phyloP scores from a whole-genome alignment of 805 yeast species.

The Starmerella asiatica region DNA sequence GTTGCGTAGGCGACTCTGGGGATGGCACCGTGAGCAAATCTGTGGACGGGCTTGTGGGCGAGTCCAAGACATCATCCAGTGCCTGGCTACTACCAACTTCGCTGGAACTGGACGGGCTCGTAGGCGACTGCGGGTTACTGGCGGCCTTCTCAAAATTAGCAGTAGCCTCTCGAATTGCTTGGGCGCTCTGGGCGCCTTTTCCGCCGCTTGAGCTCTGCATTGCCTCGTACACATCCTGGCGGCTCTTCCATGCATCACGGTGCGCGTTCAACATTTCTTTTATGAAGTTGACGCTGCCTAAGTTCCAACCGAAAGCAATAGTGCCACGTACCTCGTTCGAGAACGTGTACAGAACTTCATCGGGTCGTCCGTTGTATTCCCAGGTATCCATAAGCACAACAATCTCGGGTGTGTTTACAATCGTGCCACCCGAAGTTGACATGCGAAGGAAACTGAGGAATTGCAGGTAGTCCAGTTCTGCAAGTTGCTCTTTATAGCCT shows the following conservation, averaged over 20 bases:
- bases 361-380: constrained; percentile 33
- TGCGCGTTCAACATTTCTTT: constrained; percentile 88
- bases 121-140: neutral
- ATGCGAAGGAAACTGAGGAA: constrained; percentile 41
- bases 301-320: constrained; percentile 85
- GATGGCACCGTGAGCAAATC: neutral
- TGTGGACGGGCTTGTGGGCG: neutral
- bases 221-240: constrained; percentile 9
- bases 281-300: constrained; percentile 80
- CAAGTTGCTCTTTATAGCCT: constrained; percentile 36
- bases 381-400: constrained; percentile 61
- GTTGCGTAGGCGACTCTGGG: too few relatives aligned
- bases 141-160: constrained; percentile 6
- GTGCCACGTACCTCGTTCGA: constrained; percentile 72
- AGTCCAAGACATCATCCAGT: neutral
- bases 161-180: constrained; percentile 10
- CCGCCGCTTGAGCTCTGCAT: too few relatives aligned
- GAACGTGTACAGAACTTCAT: constrained; percentile 53
- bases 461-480: constrained; percentile 36
- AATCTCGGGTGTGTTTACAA: constrained; percentile 67
- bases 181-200: neutral
- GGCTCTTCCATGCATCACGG: constrained; percentile 19
- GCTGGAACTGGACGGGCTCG: neutral
- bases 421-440: constrained; percentile 62
- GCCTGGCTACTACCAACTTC: neutral